Base-by-base conservation (phyloP, 441 rosid species). In the Brassica hybrid region DNA sequence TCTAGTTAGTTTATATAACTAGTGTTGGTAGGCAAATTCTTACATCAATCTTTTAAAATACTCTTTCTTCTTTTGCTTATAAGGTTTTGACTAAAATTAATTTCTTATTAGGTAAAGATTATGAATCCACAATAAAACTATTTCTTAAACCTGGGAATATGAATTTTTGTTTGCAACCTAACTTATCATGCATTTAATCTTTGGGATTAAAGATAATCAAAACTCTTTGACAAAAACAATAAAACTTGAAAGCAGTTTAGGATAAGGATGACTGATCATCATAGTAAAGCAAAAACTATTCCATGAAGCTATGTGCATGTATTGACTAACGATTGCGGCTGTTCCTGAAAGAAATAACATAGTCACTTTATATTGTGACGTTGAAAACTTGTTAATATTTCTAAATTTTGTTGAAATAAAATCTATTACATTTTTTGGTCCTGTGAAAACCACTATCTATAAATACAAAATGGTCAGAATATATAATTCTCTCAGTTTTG, bases 21-120 rank as follows among this genome's bases (percentile, higher is more conserved):
- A 74, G 82, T 74, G 78, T 79, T 79, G 79, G 75, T 79, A 74
- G 82, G 82, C 75, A 73, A 69, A 57, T 67, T 56, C 16, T 79
- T 64, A 57, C 82, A 79, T 79, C 79, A 69, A 41, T 41, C 72
- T 64, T 63, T 6, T 57, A 43, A 41, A 11, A 9, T 19, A 17
- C 19, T 57, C 7, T 9, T 50, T 50, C 18, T 50, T 50, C 18
- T 50, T 50, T 50, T 50, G 17, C 0, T 14, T 50, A 50, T 14
- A 48, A n/a, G 13, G 56, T n/a, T 48, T 4, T 48, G 50, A 48
- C 56, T 13, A 48, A 13, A 48, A 48, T n/a, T n/a, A 48, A 0
- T 48, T 48, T 5, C 56, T 48, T 48, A n/a, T 13, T 48, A 48
- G 56, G 16, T 48, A 48, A 48, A n/a, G 56, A 48, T 50, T 50